Percentiles rank a stretch among this genome's conserved stretches.
phyloP scores from a whole-genome alignment of 345 rosid species.

The Hibiscus mutabilis region DNA sequence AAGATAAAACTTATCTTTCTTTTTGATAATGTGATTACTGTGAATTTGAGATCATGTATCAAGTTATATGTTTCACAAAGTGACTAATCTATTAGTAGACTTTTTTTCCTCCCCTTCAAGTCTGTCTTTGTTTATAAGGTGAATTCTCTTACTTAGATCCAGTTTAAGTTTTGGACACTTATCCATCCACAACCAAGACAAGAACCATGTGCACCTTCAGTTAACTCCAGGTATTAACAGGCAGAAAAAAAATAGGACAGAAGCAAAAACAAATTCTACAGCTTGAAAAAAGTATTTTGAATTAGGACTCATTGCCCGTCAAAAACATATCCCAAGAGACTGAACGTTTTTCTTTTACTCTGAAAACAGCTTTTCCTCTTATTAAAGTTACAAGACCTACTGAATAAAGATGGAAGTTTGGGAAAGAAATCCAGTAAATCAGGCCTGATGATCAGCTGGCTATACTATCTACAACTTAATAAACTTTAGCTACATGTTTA shows the following conservation, averaged over 20 bases:
- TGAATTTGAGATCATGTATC: neutral
- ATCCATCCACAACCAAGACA: neutral
- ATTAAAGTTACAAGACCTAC: neutral
- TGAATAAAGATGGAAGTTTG: neutral
- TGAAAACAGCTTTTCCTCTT: neutral
- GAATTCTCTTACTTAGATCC: neutral
- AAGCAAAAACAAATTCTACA: neutral
- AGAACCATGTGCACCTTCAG: neutral
- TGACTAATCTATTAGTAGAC: neutral
- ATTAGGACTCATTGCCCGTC: neutral
- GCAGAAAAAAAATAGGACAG: neutral
- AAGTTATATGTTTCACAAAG: neutral
- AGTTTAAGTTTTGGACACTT: neutral
- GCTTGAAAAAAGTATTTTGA: neutral
- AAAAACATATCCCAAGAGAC: neutral
- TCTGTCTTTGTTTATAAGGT: too few species aligned
- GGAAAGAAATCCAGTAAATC: neutral
- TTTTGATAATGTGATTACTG: neutral
- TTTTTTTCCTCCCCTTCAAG: too few species aligned
- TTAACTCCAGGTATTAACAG: neutral
- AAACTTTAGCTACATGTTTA: conserved; percentile 2
- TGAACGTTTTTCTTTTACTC: neutral
- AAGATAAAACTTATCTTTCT: neutral
- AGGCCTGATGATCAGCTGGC: neutral
- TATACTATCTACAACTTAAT: neutral